Conservation (phyloP, 257 asterid genomes). For the Asclepias syriaca region DNA sequence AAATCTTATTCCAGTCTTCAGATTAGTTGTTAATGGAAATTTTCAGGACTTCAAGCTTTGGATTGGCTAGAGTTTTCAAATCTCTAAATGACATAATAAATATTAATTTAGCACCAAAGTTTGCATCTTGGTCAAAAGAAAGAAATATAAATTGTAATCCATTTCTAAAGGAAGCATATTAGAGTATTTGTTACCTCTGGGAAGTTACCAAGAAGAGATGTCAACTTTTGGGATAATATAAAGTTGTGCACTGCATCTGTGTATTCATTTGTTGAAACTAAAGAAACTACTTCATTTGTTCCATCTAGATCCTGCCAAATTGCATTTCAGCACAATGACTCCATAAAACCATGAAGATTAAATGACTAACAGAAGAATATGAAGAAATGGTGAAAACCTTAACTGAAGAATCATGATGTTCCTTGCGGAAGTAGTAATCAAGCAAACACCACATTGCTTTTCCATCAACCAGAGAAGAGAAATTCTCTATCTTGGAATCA, state of each 20-base stretch:
- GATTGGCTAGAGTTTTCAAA: background rate
- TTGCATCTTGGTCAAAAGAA: background rate
- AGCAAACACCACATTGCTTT: conserved; percentile 99
- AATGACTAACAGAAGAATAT: background rate
- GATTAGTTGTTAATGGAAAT: background rate
- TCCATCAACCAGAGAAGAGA: conserved; percentile 82
- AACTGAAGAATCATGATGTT: conserved; percentile 52
- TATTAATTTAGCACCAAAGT: background rate
- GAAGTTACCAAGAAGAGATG: conserved; percentile 80
- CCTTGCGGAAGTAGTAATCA: conserved; percentile 88
- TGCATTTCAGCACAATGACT: conserved; percentile 16
- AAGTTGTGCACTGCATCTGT: conserved; percentile 98
- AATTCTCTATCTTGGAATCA: conserved; percentile 59
- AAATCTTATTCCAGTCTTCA: background rate
- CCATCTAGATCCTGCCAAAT: conserved; percentile 46
- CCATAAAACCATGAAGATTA: conserved; percentile 1
- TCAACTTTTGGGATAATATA: conserved; percentile 82
- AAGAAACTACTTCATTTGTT: conserved; percentile 53
- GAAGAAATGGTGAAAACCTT: conserved; percentile 40
- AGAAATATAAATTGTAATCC: background rate
- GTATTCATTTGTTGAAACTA: conserved; percentile 81
- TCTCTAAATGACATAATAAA: background rate
- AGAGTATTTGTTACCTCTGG: conserved; percentile 68
- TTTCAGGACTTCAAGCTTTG: background rate
- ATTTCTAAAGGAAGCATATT: background rate